Evolutionary conservation across 106 monocot species (phyloP).

Genomic region (Dendrobium huoshanense): DNA sequence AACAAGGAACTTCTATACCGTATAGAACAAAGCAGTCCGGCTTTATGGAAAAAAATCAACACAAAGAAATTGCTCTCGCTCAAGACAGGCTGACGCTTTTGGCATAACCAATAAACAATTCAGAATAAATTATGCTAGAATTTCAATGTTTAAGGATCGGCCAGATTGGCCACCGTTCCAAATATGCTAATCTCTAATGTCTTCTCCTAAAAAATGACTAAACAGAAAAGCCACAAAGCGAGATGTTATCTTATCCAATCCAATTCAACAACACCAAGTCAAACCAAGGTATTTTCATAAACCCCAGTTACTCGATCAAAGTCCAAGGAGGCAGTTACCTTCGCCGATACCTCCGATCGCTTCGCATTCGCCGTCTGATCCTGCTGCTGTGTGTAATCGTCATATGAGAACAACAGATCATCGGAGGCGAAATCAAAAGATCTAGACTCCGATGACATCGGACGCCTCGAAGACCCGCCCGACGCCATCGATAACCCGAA

Average conservation of each 20-base stretch:
- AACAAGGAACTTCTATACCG: neutral
- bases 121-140: neutral
- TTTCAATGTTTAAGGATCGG: neutral
- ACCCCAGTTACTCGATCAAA: neutral
- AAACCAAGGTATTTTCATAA: neutral
- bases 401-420: constrained; percentile 86
- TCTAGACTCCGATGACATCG: constrained; percentile 28
- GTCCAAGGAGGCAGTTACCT: constrained; percentile 26
- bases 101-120: neutral
- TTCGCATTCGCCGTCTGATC: constrained; percentile 39
- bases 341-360: constrained; percentile 48
- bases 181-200: neutral
- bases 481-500: constrained; percentile 42
- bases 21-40: neutral
- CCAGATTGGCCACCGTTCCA: neutral
- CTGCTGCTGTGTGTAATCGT: constrained; percentile 39
- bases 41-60: neutral
- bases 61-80: neutral
- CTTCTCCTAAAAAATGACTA: neutral
- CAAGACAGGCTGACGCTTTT: neutral
- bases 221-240: neutral
- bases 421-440: constrained; percentile 81
- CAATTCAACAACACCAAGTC: neutral
- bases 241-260: neutral
- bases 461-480: constrained; percentile 42